Conservation (phyloP, 2,329 filamentous ascomycete genomes). For the Monosporascus sp. region DNA sequence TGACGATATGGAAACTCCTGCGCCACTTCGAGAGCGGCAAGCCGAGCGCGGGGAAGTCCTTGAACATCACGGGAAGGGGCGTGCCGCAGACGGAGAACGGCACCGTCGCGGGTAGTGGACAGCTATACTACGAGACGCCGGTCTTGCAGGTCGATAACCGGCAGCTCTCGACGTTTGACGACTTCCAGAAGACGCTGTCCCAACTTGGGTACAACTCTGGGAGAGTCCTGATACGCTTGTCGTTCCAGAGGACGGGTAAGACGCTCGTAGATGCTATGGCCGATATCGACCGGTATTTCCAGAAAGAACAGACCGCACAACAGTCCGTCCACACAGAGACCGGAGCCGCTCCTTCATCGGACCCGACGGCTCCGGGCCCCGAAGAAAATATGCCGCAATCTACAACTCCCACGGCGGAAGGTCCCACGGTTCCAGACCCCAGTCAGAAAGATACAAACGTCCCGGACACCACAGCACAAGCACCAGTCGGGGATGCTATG, state of each 20-base stretch:
- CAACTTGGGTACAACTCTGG: constrained; percentile 86
- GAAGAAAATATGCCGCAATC: neutral
- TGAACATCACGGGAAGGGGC: constrained; percentile 82
- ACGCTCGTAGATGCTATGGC: constrained; percentile 82
- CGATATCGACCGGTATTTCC: constrained; percentile 74
- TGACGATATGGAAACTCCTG: constrained; percentile 82
- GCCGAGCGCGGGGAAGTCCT: constrained; percentile 51
- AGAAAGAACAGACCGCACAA: constrained; percentile 29
- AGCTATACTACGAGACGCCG: constrained; percentile 83
- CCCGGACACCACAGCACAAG: neutral
- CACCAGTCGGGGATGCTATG: constrained; percentile 20
- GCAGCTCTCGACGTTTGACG: constrained; percentile 69
- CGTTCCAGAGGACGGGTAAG: constrained; percentile 68
- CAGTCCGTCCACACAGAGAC: constrained; percentile 5
- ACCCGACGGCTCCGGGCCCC: neutral
- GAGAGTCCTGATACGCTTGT: constrained; percentile 71
- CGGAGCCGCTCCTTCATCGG: constrained; percentile 7
- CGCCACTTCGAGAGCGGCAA: constrained; percentile 82
- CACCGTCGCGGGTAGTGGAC: constrained; percentile 56
- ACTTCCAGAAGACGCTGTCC: constrained; percentile 82
- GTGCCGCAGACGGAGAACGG: constrained; percentile 57
- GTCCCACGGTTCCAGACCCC: neutral
- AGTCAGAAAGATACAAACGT: neutral
- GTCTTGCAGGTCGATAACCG: constrained; percentile 78
- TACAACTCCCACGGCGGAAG: neutral